phyloP scores from a whole-genome alignment of 495 filamentous ascomycete species.

The Neurospora sublineolata region DNA sequence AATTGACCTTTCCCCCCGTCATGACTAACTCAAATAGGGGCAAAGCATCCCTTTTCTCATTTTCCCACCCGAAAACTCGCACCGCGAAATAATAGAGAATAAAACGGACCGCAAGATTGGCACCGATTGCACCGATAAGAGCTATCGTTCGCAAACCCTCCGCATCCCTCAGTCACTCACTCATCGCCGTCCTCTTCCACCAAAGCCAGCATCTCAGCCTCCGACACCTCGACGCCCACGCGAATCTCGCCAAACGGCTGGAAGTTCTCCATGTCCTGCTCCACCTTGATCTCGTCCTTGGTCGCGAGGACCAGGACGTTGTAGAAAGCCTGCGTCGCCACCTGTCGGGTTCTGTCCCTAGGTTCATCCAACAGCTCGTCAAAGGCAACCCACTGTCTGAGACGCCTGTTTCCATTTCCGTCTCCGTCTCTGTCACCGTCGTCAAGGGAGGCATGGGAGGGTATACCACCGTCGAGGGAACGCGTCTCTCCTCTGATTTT shows the following conservation, averaged over 20 bases:
- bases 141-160: not conserved
- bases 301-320: constrained; percentile 61
- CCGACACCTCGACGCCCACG: constrained; percentile 16
- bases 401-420: not conserved
- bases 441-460: not conserved
- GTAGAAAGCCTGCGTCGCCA: constrained; percentile 63
- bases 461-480: not conserved
- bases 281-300: constrained; percentile 44
- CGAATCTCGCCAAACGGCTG: constrained; percentile 29
- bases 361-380: constrained; percentile 47
- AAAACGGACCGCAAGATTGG: not conserved
- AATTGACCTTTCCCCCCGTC: not conserved
- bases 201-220: not conserved
- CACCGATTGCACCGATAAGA: not conserved
- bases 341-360: constrained; percentile 36
- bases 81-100: not conserved
- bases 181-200: not conserved
- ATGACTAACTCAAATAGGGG: not conserved
- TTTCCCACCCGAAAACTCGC: not conserved
- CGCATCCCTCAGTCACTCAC: not conserved
- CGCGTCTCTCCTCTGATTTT: constrained; percentile 22
- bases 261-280: constrained; percentile 33
- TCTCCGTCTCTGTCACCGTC: not conserved
- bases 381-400: constrained; percentile 40
- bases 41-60: not conserved